These are phyloP conservation scores for Thermochaetoides dissita DNA, from an alignment of 2,329 filamentous ascomycete species.

Conservation along the genomic window DNA sequence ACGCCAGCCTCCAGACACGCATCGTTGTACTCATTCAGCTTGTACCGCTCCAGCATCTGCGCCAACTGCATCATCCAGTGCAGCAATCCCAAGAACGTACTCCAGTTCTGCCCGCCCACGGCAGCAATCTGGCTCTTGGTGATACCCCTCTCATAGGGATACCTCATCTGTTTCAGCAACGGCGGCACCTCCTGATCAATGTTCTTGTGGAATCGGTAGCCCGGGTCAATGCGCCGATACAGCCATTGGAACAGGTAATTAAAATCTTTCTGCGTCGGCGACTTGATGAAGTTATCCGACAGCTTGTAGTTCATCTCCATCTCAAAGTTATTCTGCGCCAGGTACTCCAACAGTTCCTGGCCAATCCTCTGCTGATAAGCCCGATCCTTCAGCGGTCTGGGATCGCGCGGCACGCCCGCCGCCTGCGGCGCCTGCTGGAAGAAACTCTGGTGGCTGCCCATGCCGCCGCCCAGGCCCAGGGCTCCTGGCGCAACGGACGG, in stretches of 20 bases:
- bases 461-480: conserved; percentile 25
- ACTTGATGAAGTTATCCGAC: conserved; percentile 81
- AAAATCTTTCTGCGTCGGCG: conserved; percentile 96
- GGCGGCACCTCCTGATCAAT: conserved; percentile 92
- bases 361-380: conserved; percentile 70
- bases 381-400: conserved; percentile 70
- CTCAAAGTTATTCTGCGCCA: conserved; percentile 89
- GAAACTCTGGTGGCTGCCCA: conserved; percentile 66
- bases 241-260: conserved; percentile 97
- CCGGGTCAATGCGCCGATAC: conserved; percentile 89
- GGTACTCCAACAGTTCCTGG: conserved; percentile 80
- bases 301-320: conserved; percentile 92
- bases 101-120: conserved; percentile 94
- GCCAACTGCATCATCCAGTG: conserved; percentile 99
- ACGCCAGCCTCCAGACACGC: conserved; percentile 78
- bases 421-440: conserved; percentile 76
- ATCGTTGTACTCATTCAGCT: conserved; percentile 68
- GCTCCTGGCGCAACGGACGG: conserved; percentile 53
- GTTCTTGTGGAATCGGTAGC: conserved; percentile 82
- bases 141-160: conserved; percentile 89
- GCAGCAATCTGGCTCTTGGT: conserved; percentile 92
- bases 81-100: conserved; percentile 78
- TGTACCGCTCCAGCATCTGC: conserved; percentile 80
- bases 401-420: conserved; percentile 73
- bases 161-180: conserved; percentile 81